Conservation (phyloP, 331 rosid species). For the Quercus phellos region DNA sequence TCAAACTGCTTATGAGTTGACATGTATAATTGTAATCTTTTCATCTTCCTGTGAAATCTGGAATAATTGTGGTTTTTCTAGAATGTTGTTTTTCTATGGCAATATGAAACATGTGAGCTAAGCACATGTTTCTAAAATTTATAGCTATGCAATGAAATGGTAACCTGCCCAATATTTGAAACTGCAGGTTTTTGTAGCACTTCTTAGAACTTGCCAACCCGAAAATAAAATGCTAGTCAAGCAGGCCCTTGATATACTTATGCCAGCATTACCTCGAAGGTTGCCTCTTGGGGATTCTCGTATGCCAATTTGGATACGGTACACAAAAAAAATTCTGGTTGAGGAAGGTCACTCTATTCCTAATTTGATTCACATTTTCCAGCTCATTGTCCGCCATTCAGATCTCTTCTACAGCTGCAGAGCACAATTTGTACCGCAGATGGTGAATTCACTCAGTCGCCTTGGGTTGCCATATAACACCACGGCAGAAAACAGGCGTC, state of each 20-base stretch:
- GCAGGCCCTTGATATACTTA: constrained; percentile 98
- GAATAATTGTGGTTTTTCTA: neutral
- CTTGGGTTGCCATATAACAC: constrained; percentile 91
- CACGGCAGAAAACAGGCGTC: constrained; percentile 89
- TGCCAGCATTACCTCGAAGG: constrained; percentile 98
- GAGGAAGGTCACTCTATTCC: constrained; percentile 99
- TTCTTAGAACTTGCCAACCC: constrained; percentile 97
- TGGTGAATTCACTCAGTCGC: constrained; percentile 98
- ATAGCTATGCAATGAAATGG: neutral
- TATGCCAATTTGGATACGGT: constrained; percentile 98
- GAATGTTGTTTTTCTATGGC: neutral
- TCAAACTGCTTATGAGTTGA: neutral
- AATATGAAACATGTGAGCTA: neutral
- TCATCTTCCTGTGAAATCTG: neutral
- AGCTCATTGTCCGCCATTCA: constrained; percentile 97
- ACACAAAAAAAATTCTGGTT: constrained; percentile 89
- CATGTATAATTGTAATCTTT: neutral
- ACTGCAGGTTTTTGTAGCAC: constrained; percentile 97
- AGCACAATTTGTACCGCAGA: constrained; percentile 99
- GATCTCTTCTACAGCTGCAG: constrained; percentile 98
- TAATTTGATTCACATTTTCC: constrained; percentile 95
- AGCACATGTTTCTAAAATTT: neutral
- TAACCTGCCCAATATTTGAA: constrained; percentile 25
- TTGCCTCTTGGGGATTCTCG: constrained; percentile 95
- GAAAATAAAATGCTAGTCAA: constrained; percentile 99